Evolutionary conservation across 2,329 filamentous ascomycete species (phyloP).

Genomic region (Verticillium alfalfae): DNA sequence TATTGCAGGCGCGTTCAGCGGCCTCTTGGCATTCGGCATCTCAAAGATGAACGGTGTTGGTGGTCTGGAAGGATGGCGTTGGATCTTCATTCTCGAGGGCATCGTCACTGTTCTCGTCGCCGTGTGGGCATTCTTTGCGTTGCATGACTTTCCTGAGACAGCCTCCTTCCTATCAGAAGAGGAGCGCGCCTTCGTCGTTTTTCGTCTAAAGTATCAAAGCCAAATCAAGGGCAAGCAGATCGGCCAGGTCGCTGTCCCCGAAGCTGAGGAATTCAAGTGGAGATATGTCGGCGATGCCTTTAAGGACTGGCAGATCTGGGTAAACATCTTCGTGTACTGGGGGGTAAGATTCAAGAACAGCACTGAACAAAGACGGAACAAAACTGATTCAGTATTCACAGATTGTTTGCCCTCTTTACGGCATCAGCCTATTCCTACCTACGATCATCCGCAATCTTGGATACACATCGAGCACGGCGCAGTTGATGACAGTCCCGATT

Average conservation of each 20-base stretch:
- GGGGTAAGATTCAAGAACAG: conserved; percentile 41
- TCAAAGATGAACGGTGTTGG: conserved; percentile 63
- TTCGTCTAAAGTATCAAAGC: conserved; percentile 63
- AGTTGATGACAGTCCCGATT: conserved; percentile 59
- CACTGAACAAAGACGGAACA: background rate
- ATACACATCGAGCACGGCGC: conserved; percentile 51
- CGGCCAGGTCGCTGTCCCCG: conserved; percentile 36
- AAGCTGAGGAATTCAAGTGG: conserved; percentile 72
- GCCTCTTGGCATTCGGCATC: conserved; percentile 65
- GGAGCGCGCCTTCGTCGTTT: conserved; percentile 66
- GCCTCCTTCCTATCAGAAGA: conserved; percentile 67
- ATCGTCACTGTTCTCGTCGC: conserved; percentile 65
- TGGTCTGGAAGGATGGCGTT: conserved; percentile 54
- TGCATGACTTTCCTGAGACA: conserved; percentile 77
- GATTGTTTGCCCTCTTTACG: conserved; percentile 49
- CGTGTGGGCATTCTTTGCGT: conserved; percentile 59
- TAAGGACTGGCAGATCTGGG: conserved; percentile 74
- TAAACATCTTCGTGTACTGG: conserved; percentile 57
- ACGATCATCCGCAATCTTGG: conserved; percentile 58
- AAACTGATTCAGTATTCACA: conserved; percentile 11
- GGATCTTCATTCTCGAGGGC: conserved; percentile 67
- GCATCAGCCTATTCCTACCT: conserved; percentile 56
- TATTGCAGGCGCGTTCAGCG: conserved; percentile 71
- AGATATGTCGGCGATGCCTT: conserved; percentile 67
- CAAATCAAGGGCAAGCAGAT: conserved; percentile 16